Evolutionary conservation across 805 yeast genomes (phyloP).

Genomic region (Saccharomycopsis fermentans): DNA sequence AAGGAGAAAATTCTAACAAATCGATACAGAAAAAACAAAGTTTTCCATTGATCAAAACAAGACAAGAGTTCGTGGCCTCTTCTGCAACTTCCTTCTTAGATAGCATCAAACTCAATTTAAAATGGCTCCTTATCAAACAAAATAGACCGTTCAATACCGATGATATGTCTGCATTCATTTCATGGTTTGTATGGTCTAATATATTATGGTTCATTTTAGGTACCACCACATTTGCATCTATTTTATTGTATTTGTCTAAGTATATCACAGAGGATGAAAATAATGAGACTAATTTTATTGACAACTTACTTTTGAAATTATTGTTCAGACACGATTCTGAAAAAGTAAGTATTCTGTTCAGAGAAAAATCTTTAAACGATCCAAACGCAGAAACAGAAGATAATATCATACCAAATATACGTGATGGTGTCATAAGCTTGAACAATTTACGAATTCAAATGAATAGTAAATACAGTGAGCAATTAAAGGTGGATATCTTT

Average conservation of each 20-base stretch:
- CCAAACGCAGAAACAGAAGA: conserved; percentile 3
- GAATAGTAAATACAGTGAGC: conserved; percentile 44
- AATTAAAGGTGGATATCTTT: conserved; percentile 67
- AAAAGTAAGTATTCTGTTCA: conserved; percentile 7
- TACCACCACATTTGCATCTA: conserved; percentile 85
- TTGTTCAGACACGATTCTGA: conserved; percentile 14
- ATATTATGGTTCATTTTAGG: conserved; percentile 69
- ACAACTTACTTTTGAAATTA: conserved; percentile 7
- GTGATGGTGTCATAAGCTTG: conserved; percentile 15
- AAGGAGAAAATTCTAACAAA: neutral
- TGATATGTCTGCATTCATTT: conserved; percentile 79
- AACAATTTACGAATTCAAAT: conserved; percentile 5
- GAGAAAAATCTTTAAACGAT: neutral
- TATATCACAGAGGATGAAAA: neutral
- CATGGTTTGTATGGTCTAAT: conserved; percentile 89
- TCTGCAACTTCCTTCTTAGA: conserved; percentile 11
- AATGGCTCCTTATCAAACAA: conserved; percentile 69
- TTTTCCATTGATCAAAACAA: neutral
- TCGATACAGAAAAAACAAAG: neutral
- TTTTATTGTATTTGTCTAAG: conserved; percentile 67
- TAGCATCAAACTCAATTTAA: conserved; percentile 28
- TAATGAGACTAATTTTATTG: conserved; percentile 4
- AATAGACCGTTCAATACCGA: conserved; percentile 85
- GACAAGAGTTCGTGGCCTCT: conserved; percentile 14
- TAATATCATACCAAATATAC: conserved; percentile 12